A percentile compares a stretch with the other conserved stretches of the same genome.
Evolutionary conservation across 2,329 filamentous ascomycete genomes (phyloP).

Genomic region (Fusarium sp.): DNA sequence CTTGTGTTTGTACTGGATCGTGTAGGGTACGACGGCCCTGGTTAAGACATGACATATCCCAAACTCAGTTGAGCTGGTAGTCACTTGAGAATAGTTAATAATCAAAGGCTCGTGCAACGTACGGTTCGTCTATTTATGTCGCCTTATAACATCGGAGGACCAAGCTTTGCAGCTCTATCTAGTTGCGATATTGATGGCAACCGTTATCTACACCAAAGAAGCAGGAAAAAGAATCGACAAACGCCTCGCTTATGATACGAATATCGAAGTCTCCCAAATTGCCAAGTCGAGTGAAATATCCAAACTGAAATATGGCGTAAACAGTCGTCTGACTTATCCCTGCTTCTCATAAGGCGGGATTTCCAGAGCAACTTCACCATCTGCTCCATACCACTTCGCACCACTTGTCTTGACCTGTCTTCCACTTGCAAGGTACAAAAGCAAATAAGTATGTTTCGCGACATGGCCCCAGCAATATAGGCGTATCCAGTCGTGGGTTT

Average conservation of each 20-base stretch:
- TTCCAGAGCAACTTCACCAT: constrained; percentile 60
- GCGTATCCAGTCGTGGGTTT: constrained; percentile 58
- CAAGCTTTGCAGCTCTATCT: neutral
- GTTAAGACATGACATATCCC: neutral
- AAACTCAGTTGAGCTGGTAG: neutral
- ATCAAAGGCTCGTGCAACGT: neutral
- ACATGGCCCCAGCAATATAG: constrained; percentile 83
- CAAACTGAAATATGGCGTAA: neutral
- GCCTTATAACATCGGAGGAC: neutral
- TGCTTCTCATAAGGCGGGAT: constrained; percentile 41
- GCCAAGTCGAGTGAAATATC: neutral
- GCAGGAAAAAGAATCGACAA: neutral
- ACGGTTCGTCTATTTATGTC: neutral
- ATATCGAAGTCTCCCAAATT: neutral
- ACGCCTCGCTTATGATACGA: constrained; percentile 27
- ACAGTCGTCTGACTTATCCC: neutral
- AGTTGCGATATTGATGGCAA: neutral
- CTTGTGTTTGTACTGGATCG: constrained; percentile 10
- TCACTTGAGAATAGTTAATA: neutral
- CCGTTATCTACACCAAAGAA: neutral
- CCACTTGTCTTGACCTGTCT: constrained; percentile 66
- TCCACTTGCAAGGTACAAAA: constrained; percentile 76
- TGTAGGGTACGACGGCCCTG: constrained; percentile 5
- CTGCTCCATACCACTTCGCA: constrained; percentile 72
- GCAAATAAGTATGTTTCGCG: constrained; percentile 74